phyloP scores from a whole-genome alignment of 2,329 filamentous ascomycete species.

The Cladosporium halotolerans region DNA sequence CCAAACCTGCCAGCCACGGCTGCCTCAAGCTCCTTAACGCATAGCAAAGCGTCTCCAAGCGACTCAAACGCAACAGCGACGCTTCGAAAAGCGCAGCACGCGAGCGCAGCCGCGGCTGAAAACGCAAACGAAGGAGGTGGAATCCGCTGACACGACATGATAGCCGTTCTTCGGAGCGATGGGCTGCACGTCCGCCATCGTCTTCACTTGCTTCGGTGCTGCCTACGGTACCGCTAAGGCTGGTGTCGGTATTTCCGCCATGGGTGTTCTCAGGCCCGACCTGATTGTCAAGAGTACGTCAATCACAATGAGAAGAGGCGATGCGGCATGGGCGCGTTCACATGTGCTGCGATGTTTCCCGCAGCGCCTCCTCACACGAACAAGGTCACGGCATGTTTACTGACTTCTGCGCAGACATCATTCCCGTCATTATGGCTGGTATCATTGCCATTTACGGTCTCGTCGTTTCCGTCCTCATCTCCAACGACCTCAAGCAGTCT shows the following conservation, averaged over 20 bases:
- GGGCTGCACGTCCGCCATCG: conserved; percentile 90
- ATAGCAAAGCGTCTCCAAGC: neutral
- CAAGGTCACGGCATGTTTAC: neutral
- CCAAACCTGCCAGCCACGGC: conserved; percentile 1
- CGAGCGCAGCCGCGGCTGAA: neutral
- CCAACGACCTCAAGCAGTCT: conserved; percentile 45
- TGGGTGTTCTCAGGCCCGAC: conserved; percentile 96
- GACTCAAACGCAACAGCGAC: neutral
- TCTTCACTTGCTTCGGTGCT: conserved; percentile 94
- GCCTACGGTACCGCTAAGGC: conserved; percentile 99
- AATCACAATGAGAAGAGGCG: neutral
- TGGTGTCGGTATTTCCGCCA: conserved; percentile 94
- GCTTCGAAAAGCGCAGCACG: neutral
- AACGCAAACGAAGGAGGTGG: neutral
- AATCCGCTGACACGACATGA: conserved; percentile 8
- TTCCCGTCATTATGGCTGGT: conserved; percentile 99
- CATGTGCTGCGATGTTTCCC: neutral
- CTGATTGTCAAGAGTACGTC: conserved; percentile 98
- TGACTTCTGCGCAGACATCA: conserved; percentile 64
- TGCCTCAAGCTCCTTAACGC: neutral
- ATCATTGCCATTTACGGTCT: conserved; percentile 91
- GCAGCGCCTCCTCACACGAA: neutral
- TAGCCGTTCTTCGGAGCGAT: conserved; percentile 94
- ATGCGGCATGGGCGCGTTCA: neutral
- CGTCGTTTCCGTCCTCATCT: conserved; percentile 50